phyloP scores from a whole-genome alignment of 2,329 filamentous ascomycete species.

The Neoarthrinium moseri region DNA sequence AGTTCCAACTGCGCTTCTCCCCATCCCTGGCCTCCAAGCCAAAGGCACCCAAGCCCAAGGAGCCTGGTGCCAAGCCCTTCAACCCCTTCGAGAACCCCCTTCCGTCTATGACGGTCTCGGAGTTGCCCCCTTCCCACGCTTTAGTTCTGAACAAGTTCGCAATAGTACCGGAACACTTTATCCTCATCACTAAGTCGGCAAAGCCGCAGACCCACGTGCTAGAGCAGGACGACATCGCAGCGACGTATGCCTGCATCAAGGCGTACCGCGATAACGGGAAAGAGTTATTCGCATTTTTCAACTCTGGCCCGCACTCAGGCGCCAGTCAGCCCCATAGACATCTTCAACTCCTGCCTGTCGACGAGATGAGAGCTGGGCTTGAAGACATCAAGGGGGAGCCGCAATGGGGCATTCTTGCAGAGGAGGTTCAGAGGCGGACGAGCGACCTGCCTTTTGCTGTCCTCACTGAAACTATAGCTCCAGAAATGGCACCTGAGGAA shows the following conservation, averaged over 20 bases:
- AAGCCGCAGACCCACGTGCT: constrained; percentile 65
- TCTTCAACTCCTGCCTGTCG: constrained; percentile 67
- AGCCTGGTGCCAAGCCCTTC: constrained; percentile 38
- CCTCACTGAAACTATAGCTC: constrained; percentile 38
- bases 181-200: constrained; percentile 64
- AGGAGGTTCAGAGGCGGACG: constrained; percentile 27
- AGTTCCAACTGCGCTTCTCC: constrained; percentile 75
- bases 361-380: constrained; percentile 58
- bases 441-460: constrained; percentile 39
- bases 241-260: constrained; percentile 60
- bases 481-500: constrained; percentile 31
- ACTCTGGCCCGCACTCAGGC: constrained; percentile 66
- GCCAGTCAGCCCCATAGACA: constrained; percentile 72
- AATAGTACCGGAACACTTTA: constrained; percentile 69
- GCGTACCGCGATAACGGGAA: constrained; percentile 41
- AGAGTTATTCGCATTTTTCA: constrained; percentile 67
- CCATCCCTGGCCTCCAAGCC: constrained; percentile 69
- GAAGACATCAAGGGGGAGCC: constrained; percentile 19
- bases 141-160: constrained; percentile 77
- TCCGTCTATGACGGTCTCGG: constrained; percentile 50
- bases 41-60: constrained; percentile 40
- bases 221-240: constrained; percentile 58
- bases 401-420: constrained; percentile 54
- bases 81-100: constrained; percentile 67
- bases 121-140: constrained; percentile 54